Percentiles rank a stretch among this genome's conserved stretches.
Evolutionary conservation across 495 filamentous ascomycete genomes (phyloP).

Genomic region (Xylaria telfairii): DNA sequence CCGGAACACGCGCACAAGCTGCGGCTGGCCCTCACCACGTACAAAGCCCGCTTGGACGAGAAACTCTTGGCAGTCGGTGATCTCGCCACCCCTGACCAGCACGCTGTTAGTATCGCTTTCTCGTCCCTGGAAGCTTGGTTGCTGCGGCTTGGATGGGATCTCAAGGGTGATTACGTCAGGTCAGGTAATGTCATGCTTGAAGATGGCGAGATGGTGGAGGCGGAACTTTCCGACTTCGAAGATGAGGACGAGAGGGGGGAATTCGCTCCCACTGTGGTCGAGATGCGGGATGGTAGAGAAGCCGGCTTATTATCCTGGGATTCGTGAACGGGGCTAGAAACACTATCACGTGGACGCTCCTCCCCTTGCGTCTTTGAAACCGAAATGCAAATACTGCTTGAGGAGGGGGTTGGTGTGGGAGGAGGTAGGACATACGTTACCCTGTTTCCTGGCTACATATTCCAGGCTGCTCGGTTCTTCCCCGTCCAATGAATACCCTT

Average conservation of each 20-base stretch:
- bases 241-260: conserved; percentile 87
- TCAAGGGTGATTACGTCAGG: conserved; percentile 45
- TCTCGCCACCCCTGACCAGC: conserved; percentile 40
- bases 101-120: conserved; percentile 44
- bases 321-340: not conserved
- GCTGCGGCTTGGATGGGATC: conserved; percentile 53
- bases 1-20: conserved; percentile 44
- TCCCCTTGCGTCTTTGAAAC: not conserved
- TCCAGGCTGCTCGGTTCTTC: not conserved
- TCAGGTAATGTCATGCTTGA: conserved; percentile 70
- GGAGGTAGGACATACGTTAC: not conserved
- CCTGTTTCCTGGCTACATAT: not conserved
- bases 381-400: not conserved
- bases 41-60: conserved; percentile 51
- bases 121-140: conserved; percentile 53
- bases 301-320: conserved; percentile 55
- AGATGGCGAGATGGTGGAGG: conserved; percentile 78
- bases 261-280: conserved; percentile 83
- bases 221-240: conserved; percentile 76
- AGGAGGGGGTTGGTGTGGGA: not conserved
- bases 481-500: not conserved
- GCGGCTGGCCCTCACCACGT: conserved; percentile 46
- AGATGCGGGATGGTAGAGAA: conserved; percentile 63
- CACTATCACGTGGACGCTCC: not conserved
- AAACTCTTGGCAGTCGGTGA: conserved; percentile 39